phyloP scores from a whole-genome alignment of 805 yeast species.

The Ogataea nakhonphanomensis region DNA sequence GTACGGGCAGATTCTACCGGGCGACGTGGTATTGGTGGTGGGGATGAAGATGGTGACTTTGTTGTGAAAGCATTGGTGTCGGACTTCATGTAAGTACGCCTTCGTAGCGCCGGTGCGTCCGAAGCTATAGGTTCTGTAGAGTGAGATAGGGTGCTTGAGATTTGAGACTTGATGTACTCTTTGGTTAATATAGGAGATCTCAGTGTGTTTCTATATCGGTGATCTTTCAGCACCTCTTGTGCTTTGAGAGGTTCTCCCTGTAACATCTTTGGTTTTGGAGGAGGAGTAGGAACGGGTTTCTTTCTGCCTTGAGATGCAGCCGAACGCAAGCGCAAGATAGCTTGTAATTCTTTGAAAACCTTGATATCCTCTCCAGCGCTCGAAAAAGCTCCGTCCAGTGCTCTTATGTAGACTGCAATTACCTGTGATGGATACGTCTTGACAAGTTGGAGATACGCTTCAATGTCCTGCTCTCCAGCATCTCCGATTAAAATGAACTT shows the following conservation, averaged over 20 bases:
- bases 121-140: slow-evolving; percentile 5
- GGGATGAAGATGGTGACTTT: slow-evolving; percentile 7
- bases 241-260: slow-evolving; percentile 30
- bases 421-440: slow-evolving; percentile 58
- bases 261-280: slow-evolving; percentile 44
- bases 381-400: slow-evolving; percentile 68
- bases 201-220: slow-evolving; percentile 7
- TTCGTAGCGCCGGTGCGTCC: slow-evolving; percentile 13
- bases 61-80: slow-evolving; percentile 2
- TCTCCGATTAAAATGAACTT: slow-evolving; percentile 88
- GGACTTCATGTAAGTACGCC: slow-evolving; percentile 5
- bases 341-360: slow-evolving; percentile 22
- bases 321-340: slow-evolving; percentile 11
- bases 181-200: slow-evolving; percentile 7
- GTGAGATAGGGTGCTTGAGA: slow-evolving; percentile 6
- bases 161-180: slow-evolving; percentile 6
- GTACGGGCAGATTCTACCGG: slow-evolving; percentile 6
- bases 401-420: slow-evolving; percentile 74
- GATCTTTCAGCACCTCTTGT: neutral
- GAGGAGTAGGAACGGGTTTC: slow-evolving; percentile 37
- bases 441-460: slow-evolving; percentile 79
- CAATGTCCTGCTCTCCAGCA: slow-evolving; percentile 92
- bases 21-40: slow-evolving; percentile 17
- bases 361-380: slow-evolving; percentile 40
- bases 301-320: neutral